Percentiles rank a stretch among this genome's conserved stretches.
phyloP scores from a whole-genome alignment of 176 grass and related monocot genomes.

The Bromus sterilis region DNA sequence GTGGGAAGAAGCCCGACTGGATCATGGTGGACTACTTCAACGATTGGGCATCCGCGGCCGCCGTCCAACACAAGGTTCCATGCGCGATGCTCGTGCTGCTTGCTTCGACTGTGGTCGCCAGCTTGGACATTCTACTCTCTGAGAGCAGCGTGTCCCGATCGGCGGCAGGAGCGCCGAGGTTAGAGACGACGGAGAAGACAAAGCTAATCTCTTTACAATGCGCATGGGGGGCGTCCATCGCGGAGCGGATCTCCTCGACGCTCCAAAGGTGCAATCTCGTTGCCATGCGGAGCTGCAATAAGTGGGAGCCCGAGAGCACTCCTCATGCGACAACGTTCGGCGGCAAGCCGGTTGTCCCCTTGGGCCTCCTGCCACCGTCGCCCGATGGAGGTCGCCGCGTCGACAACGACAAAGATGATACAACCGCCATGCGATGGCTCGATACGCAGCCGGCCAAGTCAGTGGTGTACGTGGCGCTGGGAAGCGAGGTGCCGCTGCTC shows the following conservation, averaged over 20 bases:
- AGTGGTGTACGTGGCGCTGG: not conserved
- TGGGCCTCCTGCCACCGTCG: not conserved
- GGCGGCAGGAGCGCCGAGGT: not conserved
- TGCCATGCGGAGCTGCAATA: conserved; percentile 2
- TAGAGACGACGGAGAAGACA: not conserved
- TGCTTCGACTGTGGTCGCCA: not conserved
- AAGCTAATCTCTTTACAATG: not conserved
- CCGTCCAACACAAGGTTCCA: not conserved
- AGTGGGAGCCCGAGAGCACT: not conserved
- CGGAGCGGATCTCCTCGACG: not conserved
- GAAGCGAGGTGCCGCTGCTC: conserved; percentile 1
- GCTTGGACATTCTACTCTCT: not conserved
- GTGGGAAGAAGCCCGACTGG: not conserved
- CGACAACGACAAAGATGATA: not conserved
- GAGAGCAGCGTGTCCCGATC: not conserved
- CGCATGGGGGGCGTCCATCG: not conserved
- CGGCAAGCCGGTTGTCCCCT: not conserved
- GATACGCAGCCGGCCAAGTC: not conserved
- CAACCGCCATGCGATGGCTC: not conserved
- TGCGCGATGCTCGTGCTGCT: not conserved
- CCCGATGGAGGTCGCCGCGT: not conserved
- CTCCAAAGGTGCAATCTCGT: not conserved
- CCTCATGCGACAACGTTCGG: not conserved
- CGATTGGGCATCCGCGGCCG: not conserved
- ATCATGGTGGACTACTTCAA: conserved; percentile 1